A percentile compares a stretch with the other conserved stretches of the same genome.
Evolutionary conservation across 305 asterid species (phyloP).

Genomic region (Caryopteris hybrid): DNA sequence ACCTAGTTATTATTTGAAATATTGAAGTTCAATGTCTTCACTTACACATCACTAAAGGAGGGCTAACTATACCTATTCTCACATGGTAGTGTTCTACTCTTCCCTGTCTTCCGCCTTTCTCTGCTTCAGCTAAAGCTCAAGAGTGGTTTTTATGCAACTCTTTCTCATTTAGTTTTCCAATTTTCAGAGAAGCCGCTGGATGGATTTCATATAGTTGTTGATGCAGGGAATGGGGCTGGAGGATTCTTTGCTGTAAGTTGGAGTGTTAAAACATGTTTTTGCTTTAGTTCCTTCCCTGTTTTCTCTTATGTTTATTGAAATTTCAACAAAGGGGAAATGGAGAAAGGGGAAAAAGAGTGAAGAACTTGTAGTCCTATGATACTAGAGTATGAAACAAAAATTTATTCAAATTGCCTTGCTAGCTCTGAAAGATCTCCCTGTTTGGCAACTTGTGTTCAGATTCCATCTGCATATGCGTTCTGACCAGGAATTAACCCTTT

Average conservation of each 20-base stretch:
- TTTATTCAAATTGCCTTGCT: slow-evolving; percentile 5
- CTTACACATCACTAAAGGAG: background rate
- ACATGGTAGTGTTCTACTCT: background rate
- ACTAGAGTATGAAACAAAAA: background rate
- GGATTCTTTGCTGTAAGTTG: slow-evolving; percentile 93
- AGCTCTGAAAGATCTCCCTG: slow-evolving; percentile 3
- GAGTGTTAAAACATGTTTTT: background rate
- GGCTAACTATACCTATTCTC: background rate
- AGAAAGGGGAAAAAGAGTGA: background rate
- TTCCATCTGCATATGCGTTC: background rate
- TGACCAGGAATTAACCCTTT: no score
- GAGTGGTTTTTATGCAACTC: no score
- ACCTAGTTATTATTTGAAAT: background rate
- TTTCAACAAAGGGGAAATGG: background rate
- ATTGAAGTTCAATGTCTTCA: background rate
- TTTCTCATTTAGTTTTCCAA: slow-evolving; percentile 24
- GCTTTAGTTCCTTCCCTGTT: slow-evolving; percentile 4
- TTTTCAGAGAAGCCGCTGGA: slow-evolving; percentile 92
- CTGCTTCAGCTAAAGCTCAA: slow-evolving; percentile 1
- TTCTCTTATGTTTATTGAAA: background rate
- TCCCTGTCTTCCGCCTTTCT: background rate
- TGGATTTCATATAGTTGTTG: slow-evolving; percentile 96
- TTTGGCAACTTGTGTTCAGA: background rate
- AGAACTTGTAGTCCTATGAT: background rate
- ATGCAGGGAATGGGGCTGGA: slow-evolving; percentile 99